Conservation (phyloP, 139 green algal genomes). For the Pleodorina starrii region DNA sequence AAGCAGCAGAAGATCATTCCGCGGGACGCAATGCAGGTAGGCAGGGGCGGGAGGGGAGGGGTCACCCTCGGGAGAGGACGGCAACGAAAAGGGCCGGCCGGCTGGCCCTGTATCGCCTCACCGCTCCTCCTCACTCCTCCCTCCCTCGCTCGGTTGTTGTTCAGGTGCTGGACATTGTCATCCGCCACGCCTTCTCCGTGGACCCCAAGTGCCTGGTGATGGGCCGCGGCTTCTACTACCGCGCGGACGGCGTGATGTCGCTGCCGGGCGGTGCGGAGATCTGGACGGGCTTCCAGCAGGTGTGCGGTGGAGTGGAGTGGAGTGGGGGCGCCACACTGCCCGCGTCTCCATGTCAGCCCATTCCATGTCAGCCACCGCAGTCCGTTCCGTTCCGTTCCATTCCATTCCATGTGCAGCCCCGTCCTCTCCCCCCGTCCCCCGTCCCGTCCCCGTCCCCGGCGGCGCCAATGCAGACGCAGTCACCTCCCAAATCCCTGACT, state of each 20-base stretch:
- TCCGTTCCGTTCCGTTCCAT: too few relatives aligned
- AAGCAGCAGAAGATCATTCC: background rate
- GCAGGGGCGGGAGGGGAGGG: background rate
- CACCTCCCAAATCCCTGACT: too few relatives aligned
- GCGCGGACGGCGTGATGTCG: background rate
- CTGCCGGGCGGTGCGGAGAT: constrained; percentile 45
- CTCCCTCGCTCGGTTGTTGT: background rate
- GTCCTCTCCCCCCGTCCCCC: too few relatives aligned
- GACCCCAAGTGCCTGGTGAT: constrained; percentile 36
- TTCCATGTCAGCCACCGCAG: too few relatives aligned
- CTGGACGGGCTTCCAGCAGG: constrained; percentile 48
- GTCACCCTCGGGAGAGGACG: background rate
- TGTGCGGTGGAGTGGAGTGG: too few relatives aligned
- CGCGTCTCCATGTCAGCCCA: too few relatives aligned
- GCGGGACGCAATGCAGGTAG: constrained; percentile 48
- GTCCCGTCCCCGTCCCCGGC: too few relatives aligned
- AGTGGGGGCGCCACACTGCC: too few relatives aligned
- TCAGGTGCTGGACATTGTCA: constrained; percentile 56
- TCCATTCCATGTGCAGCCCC: too few relatives aligned
- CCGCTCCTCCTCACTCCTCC: background rate
- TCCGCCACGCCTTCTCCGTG: constrained; percentile 44
- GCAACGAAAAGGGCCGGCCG: background rate
- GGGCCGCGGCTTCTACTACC: constrained; percentile 56
- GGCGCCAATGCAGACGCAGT: too few relatives aligned
- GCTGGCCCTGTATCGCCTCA: background rate